Conservation (phyloP, 164 flowering plant species). For the Aristolochia californica region DNA sequence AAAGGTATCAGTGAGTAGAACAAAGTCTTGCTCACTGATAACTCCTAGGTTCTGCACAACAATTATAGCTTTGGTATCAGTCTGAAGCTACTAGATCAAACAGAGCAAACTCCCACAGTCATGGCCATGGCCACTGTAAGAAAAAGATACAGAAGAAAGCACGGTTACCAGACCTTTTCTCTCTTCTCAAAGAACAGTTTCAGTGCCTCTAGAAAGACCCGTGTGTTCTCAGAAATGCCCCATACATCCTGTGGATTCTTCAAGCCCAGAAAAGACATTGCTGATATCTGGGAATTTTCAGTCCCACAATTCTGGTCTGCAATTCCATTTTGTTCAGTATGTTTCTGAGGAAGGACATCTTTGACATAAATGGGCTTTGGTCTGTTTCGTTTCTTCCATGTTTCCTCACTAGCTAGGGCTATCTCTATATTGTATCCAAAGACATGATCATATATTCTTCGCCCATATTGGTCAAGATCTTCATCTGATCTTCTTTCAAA, state of each 20-base stretch:
- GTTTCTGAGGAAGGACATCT: slow-evolving; percentile 44
- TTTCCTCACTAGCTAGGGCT: slow-evolving; percentile 85
- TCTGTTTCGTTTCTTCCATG: slow-evolving; percentile 81
- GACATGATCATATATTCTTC: slow-evolving; percentile 90
- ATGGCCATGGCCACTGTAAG: background rate
- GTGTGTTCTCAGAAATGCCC: slow-evolving; percentile 74
- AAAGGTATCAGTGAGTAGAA: too few species aligned
- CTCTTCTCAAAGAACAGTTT: slow-evolving; percentile 64
- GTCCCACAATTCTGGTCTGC: slow-evolving; percentile 18
- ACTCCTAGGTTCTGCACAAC: too few species aligned
- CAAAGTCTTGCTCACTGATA: too few species aligned
- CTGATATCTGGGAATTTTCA: slow-evolving; percentile 47
- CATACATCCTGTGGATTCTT: slow-evolving; percentile 93
- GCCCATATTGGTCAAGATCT: slow-evolving; percentile 70
- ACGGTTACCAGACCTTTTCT: slow-evolving; percentile 42
- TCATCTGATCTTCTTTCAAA: slow-evolving; percentile 65
- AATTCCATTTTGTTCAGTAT: slow-evolving; percentile 44
- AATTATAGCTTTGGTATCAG: too few species aligned
- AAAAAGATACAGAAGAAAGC: background rate
- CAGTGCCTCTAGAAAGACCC: slow-evolving; percentile 70
- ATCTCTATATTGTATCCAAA: slow-evolving; percentile 89
- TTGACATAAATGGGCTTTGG: slow-evolving; percentile 71
- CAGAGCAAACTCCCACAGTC: too few species aligned
- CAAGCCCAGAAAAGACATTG: slow-evolving; percentile 71
- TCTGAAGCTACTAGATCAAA: too few species aligned